Percentiles rank a stretch among this genome's conserved stretches.
phyloP scores from a whole-genome alignment of 1,284 basidiomycete species.

The Violaceomyces palustris region DNA sequence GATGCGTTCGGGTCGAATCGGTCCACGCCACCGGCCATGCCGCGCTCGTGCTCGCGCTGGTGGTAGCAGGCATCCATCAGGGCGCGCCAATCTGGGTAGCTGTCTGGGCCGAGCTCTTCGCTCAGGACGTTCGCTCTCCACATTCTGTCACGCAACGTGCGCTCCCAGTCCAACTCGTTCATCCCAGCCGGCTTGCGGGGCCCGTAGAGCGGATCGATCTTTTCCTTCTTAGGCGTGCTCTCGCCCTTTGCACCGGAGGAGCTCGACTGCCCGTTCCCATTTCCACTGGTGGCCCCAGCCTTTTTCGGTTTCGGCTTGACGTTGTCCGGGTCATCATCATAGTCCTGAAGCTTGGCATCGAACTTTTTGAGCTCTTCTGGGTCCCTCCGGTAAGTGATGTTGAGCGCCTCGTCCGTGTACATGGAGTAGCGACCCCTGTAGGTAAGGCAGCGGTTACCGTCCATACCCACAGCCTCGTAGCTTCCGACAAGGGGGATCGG shows the following conservation, averaged over 20 bases:
- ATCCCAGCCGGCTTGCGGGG: constrained; percentile 36
- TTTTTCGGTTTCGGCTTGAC: constrained; percentile 33
- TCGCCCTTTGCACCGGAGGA: constrained; percentile 2
- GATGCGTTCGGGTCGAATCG: constrained; percentile 20
- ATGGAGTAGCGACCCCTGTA: constrained; percentile 47
- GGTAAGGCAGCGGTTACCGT: constrained; percentile 48
- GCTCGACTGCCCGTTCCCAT: no score
- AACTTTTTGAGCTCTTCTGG: constrained; percentile 33
- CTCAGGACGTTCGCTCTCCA: constrained; percentile 44
- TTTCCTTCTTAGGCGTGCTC: constrained; percentile 12
- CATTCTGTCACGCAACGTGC: constrained; percentile 36
- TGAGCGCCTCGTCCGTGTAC: constrained; percentile 52
- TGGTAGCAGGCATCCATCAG: constrained; percentile 51
- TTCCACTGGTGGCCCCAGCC: not conserved
- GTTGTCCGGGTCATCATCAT: constrained; percentile 50
- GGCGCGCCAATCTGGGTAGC: constrained; percentile 50
- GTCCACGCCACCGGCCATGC: constrained; percentile 42
- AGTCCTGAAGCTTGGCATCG: constrained; percentile 32
- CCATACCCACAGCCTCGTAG: constrained; percentile 44
- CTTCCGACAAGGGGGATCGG: constrained; percentile 48
- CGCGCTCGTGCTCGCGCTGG: constrained; percentile 44
- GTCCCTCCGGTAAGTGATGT: constrained; percentile 49
- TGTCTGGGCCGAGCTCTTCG: constrained; percentile 39
- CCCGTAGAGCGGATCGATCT: constrained; percentile 44
- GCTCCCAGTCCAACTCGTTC: constrained; percentile 45